Conservation (phyloP, 768 basidiomycete species). For the Pholiota microspora region DNA sequence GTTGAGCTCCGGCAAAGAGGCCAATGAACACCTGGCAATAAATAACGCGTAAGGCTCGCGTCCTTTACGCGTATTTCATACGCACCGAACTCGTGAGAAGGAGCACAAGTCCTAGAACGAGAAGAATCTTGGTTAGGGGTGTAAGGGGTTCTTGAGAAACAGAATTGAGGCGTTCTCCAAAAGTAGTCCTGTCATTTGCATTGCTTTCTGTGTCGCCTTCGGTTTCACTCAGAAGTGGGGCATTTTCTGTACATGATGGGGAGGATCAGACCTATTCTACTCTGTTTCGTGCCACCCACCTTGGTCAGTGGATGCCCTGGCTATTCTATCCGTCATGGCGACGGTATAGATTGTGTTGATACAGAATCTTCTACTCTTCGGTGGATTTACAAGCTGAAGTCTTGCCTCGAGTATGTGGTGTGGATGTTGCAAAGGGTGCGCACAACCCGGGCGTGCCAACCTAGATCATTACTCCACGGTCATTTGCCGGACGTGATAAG, state of each 20-base stretch:
- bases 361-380: neutral
- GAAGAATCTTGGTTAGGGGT: constrained; percentile 78
- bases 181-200: constrained; percentile 25
- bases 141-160: constrained; percentile 78
- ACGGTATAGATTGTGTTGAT: constrained; percentile 15
- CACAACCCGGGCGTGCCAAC: neutral
- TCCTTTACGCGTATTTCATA: constrained; percentile 7
- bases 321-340: constrained; percentile 54
- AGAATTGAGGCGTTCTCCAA: constrained; percentile 48
- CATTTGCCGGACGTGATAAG: neutral
- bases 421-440: constrained; percentile 4
- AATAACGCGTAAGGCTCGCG: constrained; percentile 10
- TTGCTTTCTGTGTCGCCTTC: constrained; percentile 32
- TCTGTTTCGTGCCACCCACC: constrained; percentile 33
- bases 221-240: constrained; percentile 58
- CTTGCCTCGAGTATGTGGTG: constrained; percentile 23
- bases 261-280: neutral
- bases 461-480: constrained; percentile 4
- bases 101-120: constrained; percentile 70
- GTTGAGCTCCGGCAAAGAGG: constrained; percentile 86
- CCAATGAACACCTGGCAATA: constrained; percentile 74
- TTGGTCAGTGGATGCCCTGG: constrained; percentile 55
- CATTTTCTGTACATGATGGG: constrained; percentile 47
- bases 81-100: constrained; percentile 72
- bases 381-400: constrained; percentile 8